phyloP scores from a whole-genome alignment of 495 filamentous ascomycete species.

The Penicillium arizonense region DNA sequence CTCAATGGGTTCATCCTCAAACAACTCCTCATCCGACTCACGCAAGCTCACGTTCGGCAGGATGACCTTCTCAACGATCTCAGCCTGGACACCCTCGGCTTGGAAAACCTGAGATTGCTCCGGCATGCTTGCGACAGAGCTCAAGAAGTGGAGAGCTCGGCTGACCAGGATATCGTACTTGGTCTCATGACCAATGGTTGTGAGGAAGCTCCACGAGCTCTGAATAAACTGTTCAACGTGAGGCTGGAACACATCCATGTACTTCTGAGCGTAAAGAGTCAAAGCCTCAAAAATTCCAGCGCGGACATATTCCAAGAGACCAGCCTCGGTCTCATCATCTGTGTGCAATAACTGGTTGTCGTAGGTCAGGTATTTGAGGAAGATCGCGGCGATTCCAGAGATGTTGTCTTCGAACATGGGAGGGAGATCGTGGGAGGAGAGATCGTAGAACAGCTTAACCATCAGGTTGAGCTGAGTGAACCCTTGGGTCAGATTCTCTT shows the following conservation, averaged over 20 bases:
- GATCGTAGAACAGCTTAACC: constrained; percentile 89
- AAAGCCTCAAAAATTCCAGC: constrained; percentile 89
- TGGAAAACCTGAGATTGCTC: constrained; percentile 85
- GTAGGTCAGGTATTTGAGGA: constrained; percentile 93
- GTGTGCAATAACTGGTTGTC: constrained; percentile 77
- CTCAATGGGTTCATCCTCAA: constrained; percentile 98
- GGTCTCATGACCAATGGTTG: constrained; percentile 77
- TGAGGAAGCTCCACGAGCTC: constrained; percentile 88
- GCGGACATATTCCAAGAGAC: constrained; percentile 78
- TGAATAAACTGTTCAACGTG: constrained; percentile 79
- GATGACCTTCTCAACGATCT: constrained; percentile 93
- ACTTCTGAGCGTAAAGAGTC: constrained; percentile 86
- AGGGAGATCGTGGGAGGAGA: constrained; percentile 94
- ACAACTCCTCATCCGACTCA: constrained; percentile 90
- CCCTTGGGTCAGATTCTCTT: constrained; percentile 65
- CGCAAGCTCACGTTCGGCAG: constrained; percentile 88
- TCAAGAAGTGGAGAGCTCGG: constrained; percentile 90
- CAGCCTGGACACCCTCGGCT: constrained; percentile 65
- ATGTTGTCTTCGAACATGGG: constrained; percentile 90
- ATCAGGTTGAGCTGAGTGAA: constrained; percentile 83
- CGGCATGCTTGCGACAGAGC: constrained; percentile 73
- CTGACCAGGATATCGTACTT: constrained; percentile 97
- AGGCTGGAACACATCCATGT: constrained; percentile 82
- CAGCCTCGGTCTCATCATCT: constrained; percentile 83
- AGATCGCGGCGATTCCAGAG: constrained; percentile 64